These are phyloP conservation scores for Bidens hawaiensis DNA, from an alignment of 140 eudicot genomes.

Conservation along the genomic window DNA sequence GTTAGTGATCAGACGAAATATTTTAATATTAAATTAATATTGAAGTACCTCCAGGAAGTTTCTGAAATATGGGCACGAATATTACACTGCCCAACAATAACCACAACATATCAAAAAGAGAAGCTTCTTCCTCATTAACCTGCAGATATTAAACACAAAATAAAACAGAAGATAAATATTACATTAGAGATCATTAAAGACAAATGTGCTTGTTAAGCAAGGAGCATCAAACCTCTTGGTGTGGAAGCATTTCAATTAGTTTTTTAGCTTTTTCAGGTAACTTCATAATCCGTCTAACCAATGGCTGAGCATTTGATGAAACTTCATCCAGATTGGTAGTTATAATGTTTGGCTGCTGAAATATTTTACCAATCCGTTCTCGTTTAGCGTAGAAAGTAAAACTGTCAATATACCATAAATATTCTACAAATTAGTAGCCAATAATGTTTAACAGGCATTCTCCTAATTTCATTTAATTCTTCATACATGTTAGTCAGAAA, in stretches of 20 bases:
- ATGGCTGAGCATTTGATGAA: slow-evolving; percentile 58
- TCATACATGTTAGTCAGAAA: neutral
- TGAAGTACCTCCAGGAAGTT: slow-evolving; percentile 90
- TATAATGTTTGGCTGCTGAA: slow-evolving; percentile 63
- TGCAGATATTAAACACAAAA: slow-evolving; percentile 23
- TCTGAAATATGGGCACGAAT: slow-evolving; percentile 95
- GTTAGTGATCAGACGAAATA: slow-evolving; percentile 14
- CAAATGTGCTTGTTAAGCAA: neutral
- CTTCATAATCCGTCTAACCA: slow-evolving; percentile 51
- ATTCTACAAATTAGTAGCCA: neutral
- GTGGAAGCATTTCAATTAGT: slow-evolving; percentile 79
- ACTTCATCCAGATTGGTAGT: slow-evolving; percentile 77
- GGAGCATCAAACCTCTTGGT: slow-evolving; percentile 79
- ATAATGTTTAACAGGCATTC: neutral
- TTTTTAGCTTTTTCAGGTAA: slow-evolving; percentile 56
- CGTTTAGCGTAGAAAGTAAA: slow-evolving; percentile 58
- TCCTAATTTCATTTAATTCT: slow-evolving; percentile 11
- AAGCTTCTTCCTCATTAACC: slow-evolving; percentile 98
- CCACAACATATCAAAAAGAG: slow-evolving; percentile 93
- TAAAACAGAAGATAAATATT: neutral
- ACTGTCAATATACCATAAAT: slow-evolving; percentile 42
- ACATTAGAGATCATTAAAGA: no score
- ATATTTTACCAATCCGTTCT: slow-evolving; percentile 44
- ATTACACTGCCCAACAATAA: slow-evolving; percentile 94
- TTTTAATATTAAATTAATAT: neutral